Percentiles rank a stretch among this genome's conserved stretches.
These are phyloP conservation scores for Platismatia glauca DNA, from an alignment of 495 filamentous ascomycete genomes.

Conservation along the genomic window DNA sequence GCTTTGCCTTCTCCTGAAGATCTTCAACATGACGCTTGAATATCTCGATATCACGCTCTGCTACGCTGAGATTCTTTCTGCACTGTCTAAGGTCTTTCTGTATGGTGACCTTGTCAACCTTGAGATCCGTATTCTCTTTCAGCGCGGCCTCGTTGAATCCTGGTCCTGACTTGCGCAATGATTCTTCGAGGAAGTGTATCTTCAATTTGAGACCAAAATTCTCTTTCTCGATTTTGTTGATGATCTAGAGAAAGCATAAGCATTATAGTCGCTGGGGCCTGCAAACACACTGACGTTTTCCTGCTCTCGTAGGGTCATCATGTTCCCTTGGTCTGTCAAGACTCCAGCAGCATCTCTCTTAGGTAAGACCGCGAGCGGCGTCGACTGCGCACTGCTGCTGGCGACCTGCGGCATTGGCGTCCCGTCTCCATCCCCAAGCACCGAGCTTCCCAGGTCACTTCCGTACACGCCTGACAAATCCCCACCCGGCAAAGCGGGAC, in stretches of 20 bases:
- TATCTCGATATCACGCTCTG: slow-evolving; percentile 71
- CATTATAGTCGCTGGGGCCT: neutral
- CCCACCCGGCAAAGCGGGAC: slow-evolving; percentile 50
- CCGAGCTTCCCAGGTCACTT: slow-evolving; percentile 49
- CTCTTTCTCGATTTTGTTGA: slow-evolving; percentile 88
- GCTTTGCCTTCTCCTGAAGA: slow-evolving; percentile 66
- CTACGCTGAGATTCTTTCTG: slow-evolving; percentile 65
- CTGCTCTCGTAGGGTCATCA: slow-evolving; percentile 84
- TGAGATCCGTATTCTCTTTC: slow-evolving; percentile 90
- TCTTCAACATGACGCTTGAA: slow-evolving; percentile 72
- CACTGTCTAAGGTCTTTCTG: slow-evolving; percentile 75
- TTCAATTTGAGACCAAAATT: slow-evolving; percentile 98
- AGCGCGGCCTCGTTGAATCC: slow-evolving; percentile 78
- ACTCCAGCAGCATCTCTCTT: slow-evolving; percentile 51
- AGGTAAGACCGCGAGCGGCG: slow-evolving; percentile 62
- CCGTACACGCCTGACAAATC: slow-evolving; percentile 60
- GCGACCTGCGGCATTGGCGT: slow-evolving; percentile 63
- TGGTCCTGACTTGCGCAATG: slow-evolving; percentile 73
- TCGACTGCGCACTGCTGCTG: slow-evolving; percentile 69
- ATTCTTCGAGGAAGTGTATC: slow-evolving; percentile 91
- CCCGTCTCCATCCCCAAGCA: slow-evolving; percentile 43
- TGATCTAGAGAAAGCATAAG: slow-evolving; percentile 41
- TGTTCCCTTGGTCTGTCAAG: slow-evolving; percentile 70
- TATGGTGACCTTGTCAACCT: slow-evolving; percentile 80
- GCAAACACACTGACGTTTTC: slow-evolving; percentile 54